Evolutionary conservation across 73 alveolate species (phyloP), one percentile per base, ranked within the genome.

Genomic region (Paramecium sonneborni): DNA sequence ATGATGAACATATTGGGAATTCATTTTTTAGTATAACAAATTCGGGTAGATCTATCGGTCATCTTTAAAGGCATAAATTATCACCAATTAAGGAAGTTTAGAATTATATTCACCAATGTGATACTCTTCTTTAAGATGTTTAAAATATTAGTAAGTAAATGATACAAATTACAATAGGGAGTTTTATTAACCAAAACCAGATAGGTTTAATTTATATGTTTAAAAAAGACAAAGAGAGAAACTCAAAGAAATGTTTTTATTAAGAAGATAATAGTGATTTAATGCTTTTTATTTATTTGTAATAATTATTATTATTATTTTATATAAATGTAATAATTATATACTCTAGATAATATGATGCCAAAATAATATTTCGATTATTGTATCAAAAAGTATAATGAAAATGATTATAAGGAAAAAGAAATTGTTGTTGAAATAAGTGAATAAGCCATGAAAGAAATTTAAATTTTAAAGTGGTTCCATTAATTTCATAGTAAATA

Each of bases 401-500:
- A 48, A 2, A 48, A 48, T 48, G 84, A 62, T 62, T 62, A 62
- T 62, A 62, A 62, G 5, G 84, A 62, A n/a, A 32, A 62, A 30
- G 68, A 52, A 18, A 52, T 52, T 20, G 6, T 26, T 26, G 24
- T 62, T 30, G 39, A 62, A 62, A 2, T 62, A 2, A 62, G 7
- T 26, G 84, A 62, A 1, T 12, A 74, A 35, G 20, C 24, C 2
- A 11, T 5, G 35, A 74, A 35, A 20, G 41, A 74, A 74, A 37
- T 74, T 28, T 32, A 74, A 39, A 8, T 62, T 34, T 74, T 74
- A 74, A 74, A 74, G 44, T 74, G 87, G 87, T 74, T 37, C 44
- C 87, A 74, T 74, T 1, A 28, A 34, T 39, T n/a, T 4, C 87
- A 74, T 74, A 37, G 20, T 28, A n/a, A 20, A 37, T 74, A 37